Evolutionary conservation across 1,284 basidiomycete species (phyloP), one percentile per base, ranked within the genome.

Genomic region (Agroathelia rolfsii): DNA sequence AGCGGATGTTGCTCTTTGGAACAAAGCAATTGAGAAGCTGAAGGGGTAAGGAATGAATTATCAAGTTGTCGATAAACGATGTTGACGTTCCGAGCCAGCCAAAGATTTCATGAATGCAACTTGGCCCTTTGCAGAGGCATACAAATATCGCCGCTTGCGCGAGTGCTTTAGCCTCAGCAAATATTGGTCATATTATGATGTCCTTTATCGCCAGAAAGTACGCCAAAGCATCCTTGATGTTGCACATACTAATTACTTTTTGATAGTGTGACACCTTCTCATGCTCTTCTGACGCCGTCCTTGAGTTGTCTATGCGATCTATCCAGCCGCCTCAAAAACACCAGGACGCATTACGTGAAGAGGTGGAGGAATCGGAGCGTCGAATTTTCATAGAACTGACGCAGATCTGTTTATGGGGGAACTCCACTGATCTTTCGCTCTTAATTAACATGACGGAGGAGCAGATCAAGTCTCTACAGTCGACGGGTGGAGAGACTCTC

Each of bases 381-480:
- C 63, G 92, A 32, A 80, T 95, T 72, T 98, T 97, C 69, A 67
- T 84, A 37, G 94, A 98, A 59, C 64, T 97, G 30, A 92, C 92
- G 11, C 94, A 97, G 69, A 87, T 95, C 37, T 93, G 88, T 51
- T 68, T 94, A 14, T 93, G 89, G 88, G 89, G 89, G 11, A 94
- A 94, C 60, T 87, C 89, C n/a, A 97, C 94, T 37, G 93, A 97
- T 58, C 66, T 97, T 35, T 94, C 89, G 3, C 72, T 97, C 20
- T 70, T 97, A 35, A 97, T 96, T 62, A 90, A 97, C 63, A 96
- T 96, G 93, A 89, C 88, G 9, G 93, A 97, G 59, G 93, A 97
- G 27, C 93, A 97, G 57, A 96, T 98, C 62, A 94, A 94, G 60
- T 77, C 84, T 36, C 71, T 97, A n/a, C 93, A 98, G 56, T 92